These are phyloP conservation scores for Aspergillus nidulans DNA, from an alignment of 495 filamentous ascomycete species.

Conservation along the genomic window DNA sequence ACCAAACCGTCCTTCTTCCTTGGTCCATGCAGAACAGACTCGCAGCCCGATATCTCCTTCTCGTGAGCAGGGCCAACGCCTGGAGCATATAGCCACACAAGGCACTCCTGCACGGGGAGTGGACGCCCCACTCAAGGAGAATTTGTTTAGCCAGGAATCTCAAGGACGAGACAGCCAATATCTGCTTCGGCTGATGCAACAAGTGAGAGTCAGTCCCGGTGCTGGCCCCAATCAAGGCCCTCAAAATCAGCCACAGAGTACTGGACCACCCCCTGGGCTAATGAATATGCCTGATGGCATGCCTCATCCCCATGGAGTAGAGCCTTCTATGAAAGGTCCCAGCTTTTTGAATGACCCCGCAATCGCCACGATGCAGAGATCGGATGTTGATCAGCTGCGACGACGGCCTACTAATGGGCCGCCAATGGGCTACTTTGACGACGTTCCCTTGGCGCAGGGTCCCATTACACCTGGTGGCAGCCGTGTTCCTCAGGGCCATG, in stretches of 20 bases:
- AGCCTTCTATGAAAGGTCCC: conserved; percentile 35
- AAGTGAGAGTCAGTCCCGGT: conserved; percentile 35
- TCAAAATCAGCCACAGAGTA: conserved; percentile 32
- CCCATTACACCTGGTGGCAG: conserved; percentile 36
- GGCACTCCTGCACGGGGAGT: conserved; percentile 15
- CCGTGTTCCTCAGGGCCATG: conserved; percentile 31
- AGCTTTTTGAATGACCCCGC: conserved; percentile 45
- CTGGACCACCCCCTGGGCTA: conserved; percentile 35
- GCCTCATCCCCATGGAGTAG: conserved; percentile 41
- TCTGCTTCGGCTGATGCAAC: conserved; percentile 51
- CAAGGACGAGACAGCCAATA: conserved; percentile 45
- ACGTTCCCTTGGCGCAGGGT: conserved; percentile 34
- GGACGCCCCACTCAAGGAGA: conserved; percentile 27
- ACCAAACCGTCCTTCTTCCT: conserved; percentile 24
- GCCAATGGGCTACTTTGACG: conserved; percentile 45
- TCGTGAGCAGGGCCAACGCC: conserved; percentile 28
- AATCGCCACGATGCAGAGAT: conserved; percentile 45
- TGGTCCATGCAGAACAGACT: conserved; percentile 31
- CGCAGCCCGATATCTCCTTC: conserved; percentile 32
- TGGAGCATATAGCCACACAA: conserved; percentile 25
- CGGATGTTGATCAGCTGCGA: conserved; percentile 40
- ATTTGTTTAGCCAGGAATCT: conserved; percentile 29
- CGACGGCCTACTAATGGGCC: conserved; percentile 37
- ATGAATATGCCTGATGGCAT: conserved; percentile 42
- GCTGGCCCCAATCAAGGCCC: conserved; percentile 20